A percentile compares a stretch with the other conserved stretches of the same genome.
These are phyloP conservation scores for Xylaria cubensis DNA, from an alignment of 495 filamentous ascomycete genomes.

Conservation along the genomic window DNA sequence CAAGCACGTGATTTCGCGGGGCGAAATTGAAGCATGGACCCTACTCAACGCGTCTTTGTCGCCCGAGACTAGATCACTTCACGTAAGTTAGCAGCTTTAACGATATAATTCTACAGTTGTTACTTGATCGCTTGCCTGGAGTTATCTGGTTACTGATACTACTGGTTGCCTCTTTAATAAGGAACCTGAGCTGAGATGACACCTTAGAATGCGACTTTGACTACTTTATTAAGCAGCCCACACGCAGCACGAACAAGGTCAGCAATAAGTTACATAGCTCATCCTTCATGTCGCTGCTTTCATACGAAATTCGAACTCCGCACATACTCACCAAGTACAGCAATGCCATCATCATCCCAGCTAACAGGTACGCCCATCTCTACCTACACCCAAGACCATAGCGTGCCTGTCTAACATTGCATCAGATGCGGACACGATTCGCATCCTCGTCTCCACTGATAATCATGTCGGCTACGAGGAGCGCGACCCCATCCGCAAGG, in stretches of 20 bases:
- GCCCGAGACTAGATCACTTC: not conserved
- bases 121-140: not conserved
- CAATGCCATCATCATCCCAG: slow-evolving; percentile 30
- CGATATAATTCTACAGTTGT: not conserved
- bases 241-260: not conserved
- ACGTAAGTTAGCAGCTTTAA: not conserved
- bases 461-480: slow-evolving; percentile 98
- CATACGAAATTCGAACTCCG: not conserved
- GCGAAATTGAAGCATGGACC: slow-evolving; percentile 1
- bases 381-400: not conserved
- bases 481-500: slow-evolving; percentile 87
- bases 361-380: slow-evolving; percentile 29
- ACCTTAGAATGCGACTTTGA: slow-evolving; percentile 14
- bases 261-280: not conserved
- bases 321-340: not conserved
- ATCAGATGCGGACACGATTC: slow-evolving; percentile 85
- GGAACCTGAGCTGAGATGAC: not conserved
- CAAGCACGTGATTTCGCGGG: slow-evolving; percentile 29
- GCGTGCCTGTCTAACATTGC: not conserved
- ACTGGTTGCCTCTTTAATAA: not conserved
- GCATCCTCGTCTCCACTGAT: slow-evolving; percentile 91
- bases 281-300: not conserved
- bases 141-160: not conserved
- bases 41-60: slow-evolving; percentile 19
- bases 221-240: slow-evolving; percentile 9